Evolutionary conservation across 2,329 filamentous ascomycete species (phyloP).

Genomic region (Trichoderma pleuroti): DNA sequence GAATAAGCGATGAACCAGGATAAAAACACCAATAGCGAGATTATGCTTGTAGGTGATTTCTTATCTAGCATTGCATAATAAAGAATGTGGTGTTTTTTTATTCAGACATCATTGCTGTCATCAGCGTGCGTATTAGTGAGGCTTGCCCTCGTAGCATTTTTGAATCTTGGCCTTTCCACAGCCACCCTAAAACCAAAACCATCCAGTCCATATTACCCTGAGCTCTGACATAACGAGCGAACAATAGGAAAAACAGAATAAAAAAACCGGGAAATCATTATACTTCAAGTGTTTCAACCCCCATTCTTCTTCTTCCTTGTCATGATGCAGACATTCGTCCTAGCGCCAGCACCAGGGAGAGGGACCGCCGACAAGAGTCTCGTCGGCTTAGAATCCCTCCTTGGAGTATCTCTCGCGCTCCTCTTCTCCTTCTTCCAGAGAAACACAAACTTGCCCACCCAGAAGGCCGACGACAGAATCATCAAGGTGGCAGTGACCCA

Average conservation of each 20-base stretch:
- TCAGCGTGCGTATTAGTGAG: neutral
- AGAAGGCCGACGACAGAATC: slow-evolving; percentile 39
- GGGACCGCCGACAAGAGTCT: neutral
- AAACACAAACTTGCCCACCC: slow-evolving; percentile 36
- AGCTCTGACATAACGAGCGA: slow-evolving; percentile 3
- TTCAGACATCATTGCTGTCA: neutral
- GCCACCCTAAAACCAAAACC: neutral
- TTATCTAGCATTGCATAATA: neutral
- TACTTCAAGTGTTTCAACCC: neutral
- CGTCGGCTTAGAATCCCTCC: slow-evolving; percentile 26
- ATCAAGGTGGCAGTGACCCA: slow-evolving; percentile 49
- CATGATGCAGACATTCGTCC: neutral
- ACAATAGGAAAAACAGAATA: neutral
- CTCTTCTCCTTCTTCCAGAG: slow-evolving; percentile 20
- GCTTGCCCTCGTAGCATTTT: neutral
- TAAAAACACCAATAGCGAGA: neutral
- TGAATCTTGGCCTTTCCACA: neutral
- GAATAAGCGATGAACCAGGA: neutral
- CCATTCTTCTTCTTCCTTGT: neutral
- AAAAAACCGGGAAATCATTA: neutral
- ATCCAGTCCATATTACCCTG: neutral
- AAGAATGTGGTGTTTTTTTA: neutral
- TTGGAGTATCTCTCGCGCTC: slow-evolving; percentile 26
- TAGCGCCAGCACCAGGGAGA: slow-evolving; percentile 5
- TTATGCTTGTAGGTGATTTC: neutral